These are phyloP conservation scores for Chaetomidium leptoderma DNA, from an alignment of 495 filamentous ascomycete species.

Conservation along the genomic window DNA sequence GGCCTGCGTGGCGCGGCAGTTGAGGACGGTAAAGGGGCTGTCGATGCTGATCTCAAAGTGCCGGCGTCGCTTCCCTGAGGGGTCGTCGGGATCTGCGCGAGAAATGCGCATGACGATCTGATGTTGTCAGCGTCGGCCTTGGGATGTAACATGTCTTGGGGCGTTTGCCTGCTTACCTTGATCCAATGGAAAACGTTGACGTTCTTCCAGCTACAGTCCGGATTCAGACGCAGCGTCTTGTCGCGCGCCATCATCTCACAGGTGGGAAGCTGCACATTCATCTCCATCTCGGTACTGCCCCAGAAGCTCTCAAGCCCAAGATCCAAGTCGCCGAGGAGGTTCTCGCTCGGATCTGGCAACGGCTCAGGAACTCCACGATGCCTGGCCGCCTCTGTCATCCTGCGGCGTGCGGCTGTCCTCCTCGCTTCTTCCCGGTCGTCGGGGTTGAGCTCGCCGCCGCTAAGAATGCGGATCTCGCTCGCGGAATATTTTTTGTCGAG, in stretches of 20 bases:
- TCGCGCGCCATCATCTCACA: constrained; percentile 86
- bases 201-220: constrained; percentile 93
- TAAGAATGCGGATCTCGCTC: constrained; percentile 72
- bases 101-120: constrained; percentile 97
- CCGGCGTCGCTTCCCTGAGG: constrained; percentile 68
- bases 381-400: constrained; percentile 37
- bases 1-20: constrained; percentile 85
- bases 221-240: constrained; percentile 68
- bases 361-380: constrained; percentile 33
- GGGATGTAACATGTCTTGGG: not conserved
- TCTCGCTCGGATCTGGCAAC: constrained; percentile 52
- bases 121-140: not conserved
- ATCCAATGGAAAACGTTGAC: constrained; percentile 99
- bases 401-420: constrained; percentile 35
- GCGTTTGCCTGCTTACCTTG: constrained; percentile 61
- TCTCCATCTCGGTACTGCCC: constrained; percentile 94
- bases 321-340: constrained; percentile 77
- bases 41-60: constrained; percentile 99
- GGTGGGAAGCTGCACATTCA: constrained; percentile 90
- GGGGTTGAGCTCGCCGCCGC: constrained; percentile 66
- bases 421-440: constrained; percentile 44
- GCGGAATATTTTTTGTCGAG: constrained; percentile 71
- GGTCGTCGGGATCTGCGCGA: constrained; percentile 74
- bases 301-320: constrained; percentile 57
- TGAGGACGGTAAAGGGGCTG: constrained; percentile 92